These are phyloP conservation scores for Aspergillus nidulans DNA, from an alignment of 495 filamentous ascomycete species.

Conservation along the genomic window DNA sequence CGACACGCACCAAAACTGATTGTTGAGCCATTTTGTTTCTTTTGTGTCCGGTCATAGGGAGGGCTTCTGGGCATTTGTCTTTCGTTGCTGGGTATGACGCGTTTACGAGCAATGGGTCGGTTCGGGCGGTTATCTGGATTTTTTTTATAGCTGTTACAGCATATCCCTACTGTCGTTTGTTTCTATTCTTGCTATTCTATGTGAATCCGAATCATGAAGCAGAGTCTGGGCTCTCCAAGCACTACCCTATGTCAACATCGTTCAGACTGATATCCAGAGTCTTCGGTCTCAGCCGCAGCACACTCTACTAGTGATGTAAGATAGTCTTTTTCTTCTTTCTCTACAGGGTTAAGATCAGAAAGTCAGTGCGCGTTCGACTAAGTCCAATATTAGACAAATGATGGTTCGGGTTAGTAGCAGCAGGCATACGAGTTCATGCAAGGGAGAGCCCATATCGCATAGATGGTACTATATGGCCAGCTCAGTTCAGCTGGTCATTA, in stretches of 20 bases:
- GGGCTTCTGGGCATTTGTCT: slow-evolving; percentile 13
- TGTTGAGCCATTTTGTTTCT: slow-evolving; percentile 11
- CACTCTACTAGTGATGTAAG: neutral
- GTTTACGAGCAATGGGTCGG: slow-evolving; percentile 27
- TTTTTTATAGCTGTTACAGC: slow-evolving; percentile 12
- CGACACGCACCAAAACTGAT: slow-evolving; percentile 17
- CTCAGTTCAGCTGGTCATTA: too few species aligned
- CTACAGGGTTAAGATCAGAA: neutral
- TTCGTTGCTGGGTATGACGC: slow-evolving; percentile 16
- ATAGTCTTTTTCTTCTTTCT: too few species aligned
- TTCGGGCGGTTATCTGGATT: slow-evolving; percentile 27
- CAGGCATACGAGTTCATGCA: neutral
- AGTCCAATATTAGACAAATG: neutral
- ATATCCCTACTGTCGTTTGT: neutral
- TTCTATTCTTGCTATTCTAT: slow-evolving; percentile 3
- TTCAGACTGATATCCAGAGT: too few species aligned
- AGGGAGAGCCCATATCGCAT: neutral
- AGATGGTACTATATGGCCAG: neutral
- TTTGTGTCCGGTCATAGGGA: slow-evolving; percentile 10
- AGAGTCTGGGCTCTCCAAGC: neutral
- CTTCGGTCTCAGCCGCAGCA: neutral
- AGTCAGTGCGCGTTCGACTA: neutral
- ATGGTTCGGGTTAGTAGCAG: neutral
- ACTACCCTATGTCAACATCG: neutral
- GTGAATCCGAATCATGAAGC: neutral